Evolutionary conservation across 257 asterid species (phyloP), one percentile per base, ranked within the genome.

Genomic region (Anisodus tanguticus): DNA sequence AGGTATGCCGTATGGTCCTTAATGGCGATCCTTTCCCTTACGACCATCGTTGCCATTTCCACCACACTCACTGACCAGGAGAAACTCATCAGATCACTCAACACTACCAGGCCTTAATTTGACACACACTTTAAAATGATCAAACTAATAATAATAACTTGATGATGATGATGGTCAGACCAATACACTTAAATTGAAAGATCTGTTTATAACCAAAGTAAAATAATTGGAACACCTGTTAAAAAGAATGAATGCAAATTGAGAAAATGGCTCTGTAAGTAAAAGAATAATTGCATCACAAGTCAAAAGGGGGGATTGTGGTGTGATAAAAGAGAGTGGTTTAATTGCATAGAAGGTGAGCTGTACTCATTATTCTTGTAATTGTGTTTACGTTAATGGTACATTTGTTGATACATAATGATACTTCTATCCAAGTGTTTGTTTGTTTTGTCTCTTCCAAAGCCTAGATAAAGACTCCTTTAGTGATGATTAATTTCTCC

Each of bases 41-140:
- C 7, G 98, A 97, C 72, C 97, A 94, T 88, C 95, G 98, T 85
- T 94, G 98, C 92, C 97, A 94, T 87, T 94, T 94, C 87, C 97
- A 95, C 85, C 98, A 94, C 91, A 76, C 88, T 91, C 53, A 90
- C 94, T 53, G 93, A 90, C 43, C 85, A 91, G 77, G 97, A 92
- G 87, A 90, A 88, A 55, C 90, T 89, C 88, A 82, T 86, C 74
- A 87, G 88, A 85, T 88, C 95, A 53, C 85, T 82, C 85, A 35
- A 41, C 53, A 84, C 86, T 37, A 8, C 89, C 83, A 87, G 89
- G 69, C 82, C 89, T 70, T 70, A 47, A 70, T 41, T 17, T 41
- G 35, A 16, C 55, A 70, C 0, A 37, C 51, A 13, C 31, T 41
- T 43, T 2, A 76, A 76, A 51, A 22, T 76, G 31, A 49, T 74